These are phyloP conservation scores for Aphanomyces astaci DNA, from an alignment of 352 stramenopile species.

Conservation along the genomic window DNA sequence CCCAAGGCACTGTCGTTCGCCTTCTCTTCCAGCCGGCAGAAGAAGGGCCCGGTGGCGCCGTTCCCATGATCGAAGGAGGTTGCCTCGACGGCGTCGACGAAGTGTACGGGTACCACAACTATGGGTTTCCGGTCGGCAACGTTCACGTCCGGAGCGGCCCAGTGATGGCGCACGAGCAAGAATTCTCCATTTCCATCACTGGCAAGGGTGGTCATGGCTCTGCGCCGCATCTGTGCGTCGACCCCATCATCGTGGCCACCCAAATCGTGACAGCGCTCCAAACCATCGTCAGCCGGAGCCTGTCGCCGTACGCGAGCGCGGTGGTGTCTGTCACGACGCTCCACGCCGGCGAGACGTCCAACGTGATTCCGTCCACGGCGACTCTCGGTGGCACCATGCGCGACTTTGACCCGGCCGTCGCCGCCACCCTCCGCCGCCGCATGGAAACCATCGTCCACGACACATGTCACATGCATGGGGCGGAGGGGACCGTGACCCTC, in stretches of 20 bases:
- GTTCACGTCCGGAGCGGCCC: constrained; percentile 83
- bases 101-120: constrained; percentile 91
- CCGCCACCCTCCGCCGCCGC: constrained; percentile 71
- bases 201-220: constrained; percentile 92
- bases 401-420: constrained; percentile 81
- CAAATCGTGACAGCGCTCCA: constrained; percentile 89
- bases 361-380: constrained; percentile 88
- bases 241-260: constrained; percentile 87
- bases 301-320: constrained; percentile 87
- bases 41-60: constrained; percentile 83
- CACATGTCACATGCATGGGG: constrained; percentile 77
- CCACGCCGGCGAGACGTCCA: constrained; percentile 88
- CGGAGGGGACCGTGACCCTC: constrained; percentile 53
- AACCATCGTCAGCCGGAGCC: constrained; percentile 84
- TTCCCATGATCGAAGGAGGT: constrained; percentile 91
- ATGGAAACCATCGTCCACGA: constrained; percentile 80
- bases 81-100: constrained; percentile 80
- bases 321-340: constrained; percentile 91
- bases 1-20: constrained; percentile 70
- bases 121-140: constrained; percentile 81
- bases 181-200: constrained; percentile 88
- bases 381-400: constrained; percentile 89
- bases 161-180: constrained; percentile 88
- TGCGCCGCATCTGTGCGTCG: constrained; percentile 85
- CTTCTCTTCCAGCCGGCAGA: constrained; percentile 96